phyloP scores from a whole-genome alignment of 768 basidiomycete species.

The Tephrocybe rancida region DNA sequence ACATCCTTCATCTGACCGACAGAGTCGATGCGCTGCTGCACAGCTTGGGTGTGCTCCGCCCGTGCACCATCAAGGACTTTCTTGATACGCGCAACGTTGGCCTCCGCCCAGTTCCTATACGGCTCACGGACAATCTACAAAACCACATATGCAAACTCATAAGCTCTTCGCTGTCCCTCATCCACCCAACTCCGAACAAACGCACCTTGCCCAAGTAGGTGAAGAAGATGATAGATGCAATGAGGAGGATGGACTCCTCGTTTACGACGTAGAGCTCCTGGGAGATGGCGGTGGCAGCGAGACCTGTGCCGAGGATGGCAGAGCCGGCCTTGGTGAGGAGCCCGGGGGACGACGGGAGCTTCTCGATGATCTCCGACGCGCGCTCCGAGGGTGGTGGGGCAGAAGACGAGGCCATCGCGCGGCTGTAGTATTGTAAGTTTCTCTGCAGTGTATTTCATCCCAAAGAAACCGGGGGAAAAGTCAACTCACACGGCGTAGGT shows the following conservation, averaged over 20 bases:
- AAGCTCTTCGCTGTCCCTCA: neutral
- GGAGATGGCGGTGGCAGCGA: constrained; percentile 90
- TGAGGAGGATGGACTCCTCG: constrained; percentile 90
- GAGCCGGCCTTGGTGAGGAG: constrained; percentile 95
- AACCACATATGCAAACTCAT: neutral
- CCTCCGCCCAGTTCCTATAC: constrained; percentile 91
- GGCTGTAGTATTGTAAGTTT: constrained; percentile 42
- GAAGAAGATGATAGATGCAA: constrained; percentile 83
- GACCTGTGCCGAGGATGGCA: constrained; percentile 87
- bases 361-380: constrained; percentile 89
- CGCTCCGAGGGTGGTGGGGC: constrained; percentile 81
- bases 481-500: constrained; percentile 49
- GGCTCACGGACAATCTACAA: constrained; percentile 76
- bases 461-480: constrained; percentile 11
- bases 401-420: constrained; percentile 62
- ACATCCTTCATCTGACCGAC: constrained; percentile 97
- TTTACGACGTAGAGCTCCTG: constrained; percentile 98
- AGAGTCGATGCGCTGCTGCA: constrained; percentile 88
- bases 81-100: constrained; percentile 84
- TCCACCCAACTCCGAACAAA: neutral
- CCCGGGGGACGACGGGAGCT: constrained; percentile 79
- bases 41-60: constrained; percentile 88
- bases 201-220: constrained; percentile 80
- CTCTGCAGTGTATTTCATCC: constrained; percentile 10
- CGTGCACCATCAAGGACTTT: constrained; percentile 81